A percentile compares a stretch with the other conserved stretches of the same genome.
Evolutionary conservation across 257 asterid species (phyloP).

Genomic region (Forsythia suspensa): DNA sequence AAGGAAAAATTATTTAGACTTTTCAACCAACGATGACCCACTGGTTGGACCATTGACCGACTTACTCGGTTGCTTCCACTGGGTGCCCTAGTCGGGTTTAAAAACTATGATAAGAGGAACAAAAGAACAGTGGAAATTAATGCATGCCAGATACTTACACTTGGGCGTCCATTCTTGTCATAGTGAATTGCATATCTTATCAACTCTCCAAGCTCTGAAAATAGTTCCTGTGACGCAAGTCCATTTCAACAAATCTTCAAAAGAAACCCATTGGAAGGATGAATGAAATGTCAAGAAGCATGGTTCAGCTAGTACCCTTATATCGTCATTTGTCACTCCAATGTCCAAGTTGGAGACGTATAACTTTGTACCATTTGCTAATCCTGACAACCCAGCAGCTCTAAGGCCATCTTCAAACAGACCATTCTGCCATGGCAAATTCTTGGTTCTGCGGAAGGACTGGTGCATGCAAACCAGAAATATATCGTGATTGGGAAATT

Average conservation of each 20-base stretch:
- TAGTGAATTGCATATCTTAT: conserved; percentile 77
- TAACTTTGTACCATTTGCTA: conserved; percentile 66
- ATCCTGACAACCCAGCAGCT: conserved; percentile 78
- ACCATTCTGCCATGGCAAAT: conserved; percentile 88
- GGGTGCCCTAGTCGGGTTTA: too few species aligned
- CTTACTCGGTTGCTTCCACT: too few species aligned
- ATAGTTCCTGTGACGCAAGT: conserved; percentile 75
- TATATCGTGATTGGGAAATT: conserved; percentile 52
- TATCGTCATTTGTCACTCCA: conserved; percentile 87
- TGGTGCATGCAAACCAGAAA: conserved; percentile 78
- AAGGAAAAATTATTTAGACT: too few species aligned
- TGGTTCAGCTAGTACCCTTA: conserved; percentile 68
- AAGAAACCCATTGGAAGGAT: conserved; percentile 34
- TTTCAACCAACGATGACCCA: too few species aligned
- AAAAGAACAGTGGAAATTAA: not conserved
- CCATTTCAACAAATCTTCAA: conserved; percentile 44
- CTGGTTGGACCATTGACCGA: too few species aligned
- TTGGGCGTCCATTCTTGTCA: conserved; percentile 85
- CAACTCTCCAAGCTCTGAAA: conserved; percentile 84
- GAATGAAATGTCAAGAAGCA: conserved; percentile 21
- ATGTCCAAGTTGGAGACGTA: conserved; percentile 70
- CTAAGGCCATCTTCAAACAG: conserved; percentile 81
- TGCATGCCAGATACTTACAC: conserved; percentile 54
- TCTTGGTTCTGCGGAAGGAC: conserved; percentile 85
- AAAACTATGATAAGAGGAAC: not conserved